Evolutionary conservation across 176 grass and related monocot genomes (phyloP).

Genomic region (Stipa capillata): DNA sequence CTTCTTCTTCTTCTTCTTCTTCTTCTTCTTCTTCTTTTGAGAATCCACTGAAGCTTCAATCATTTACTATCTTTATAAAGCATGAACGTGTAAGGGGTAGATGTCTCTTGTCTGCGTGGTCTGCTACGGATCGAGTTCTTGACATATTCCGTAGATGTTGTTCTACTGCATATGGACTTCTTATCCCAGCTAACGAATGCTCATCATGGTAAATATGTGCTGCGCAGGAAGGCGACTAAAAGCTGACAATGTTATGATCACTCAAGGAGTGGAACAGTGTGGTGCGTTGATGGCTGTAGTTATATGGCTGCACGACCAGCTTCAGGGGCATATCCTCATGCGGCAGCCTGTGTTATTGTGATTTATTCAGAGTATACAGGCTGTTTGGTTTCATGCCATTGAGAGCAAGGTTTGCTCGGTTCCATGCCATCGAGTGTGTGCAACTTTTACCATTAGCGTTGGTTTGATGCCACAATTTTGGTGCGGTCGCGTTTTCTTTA

Average conservation of each 20-base stretch:
- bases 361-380: background rate
- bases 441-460: background rate
- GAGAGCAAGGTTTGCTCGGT: background rate
- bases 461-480: background rate
- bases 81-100: background rate
- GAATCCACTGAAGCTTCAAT: no score
- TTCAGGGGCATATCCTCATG: background rate
- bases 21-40: no score
- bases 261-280: background rate
- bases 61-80: no score
- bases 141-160: background rate
- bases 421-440: background rate
- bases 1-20: no score
- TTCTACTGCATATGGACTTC: background rate
- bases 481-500: background rate
- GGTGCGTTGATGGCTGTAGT: background rate
- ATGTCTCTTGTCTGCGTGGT: background rate
- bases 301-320: background rate
- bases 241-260: background rate
- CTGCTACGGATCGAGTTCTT: background rate
- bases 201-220: background rate
- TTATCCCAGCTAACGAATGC: background rate
- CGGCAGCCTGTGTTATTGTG: background rate
- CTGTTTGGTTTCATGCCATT: background rate
- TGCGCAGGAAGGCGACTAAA: slow-evolving; percentile 15